Evolutionary conservation across 257 asterid genomes (phyloP).

Genomic region (Buddleja alternifolia): DNA sequence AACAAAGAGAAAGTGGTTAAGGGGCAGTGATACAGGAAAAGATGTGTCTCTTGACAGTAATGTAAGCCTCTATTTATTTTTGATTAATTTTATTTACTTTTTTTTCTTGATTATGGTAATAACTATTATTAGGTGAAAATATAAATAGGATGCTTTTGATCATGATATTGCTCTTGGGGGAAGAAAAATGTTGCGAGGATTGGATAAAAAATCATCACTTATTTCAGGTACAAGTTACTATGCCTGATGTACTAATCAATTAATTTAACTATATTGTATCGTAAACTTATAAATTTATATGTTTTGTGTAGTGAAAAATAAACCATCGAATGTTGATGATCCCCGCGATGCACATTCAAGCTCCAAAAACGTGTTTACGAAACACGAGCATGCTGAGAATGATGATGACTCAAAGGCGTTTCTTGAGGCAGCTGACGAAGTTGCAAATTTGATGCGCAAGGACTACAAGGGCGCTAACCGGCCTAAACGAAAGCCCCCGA

Average conservation of each 20-base stretch:
- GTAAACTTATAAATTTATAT: background rate
- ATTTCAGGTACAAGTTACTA: slow-evolving; percentile 35
- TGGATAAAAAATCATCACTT: slow-evolving; percentile 25
- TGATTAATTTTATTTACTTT: background rate
- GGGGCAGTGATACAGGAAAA: slow-evolving; percentile 19
- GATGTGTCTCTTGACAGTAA: slow-evolving; percentile 29
- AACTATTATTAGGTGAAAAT: background rate
- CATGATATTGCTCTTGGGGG: slow-evolving; percentile 32
- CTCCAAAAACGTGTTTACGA: slow-evolving; percentile 4
- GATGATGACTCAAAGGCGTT: slow-evolving; percentile 33
- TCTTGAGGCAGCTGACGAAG: slow-evolving; percentile 52
- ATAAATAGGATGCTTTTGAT: slow-evolving; percentile 28
- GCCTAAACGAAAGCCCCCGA: slow-evolving; percentile 65
- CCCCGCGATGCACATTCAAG: background rate
- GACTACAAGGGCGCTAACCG: slow-evolving; percentile 45
- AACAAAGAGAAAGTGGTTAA: slow-evolving; percentile 27
- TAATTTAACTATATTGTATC: background rate
- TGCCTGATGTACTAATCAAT: background rate
- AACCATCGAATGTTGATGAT: slow-evolving; percentile 8
- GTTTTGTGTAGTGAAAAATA: slow-evolving; percentile 5
- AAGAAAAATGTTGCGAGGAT: slow-evolving; percentile 43
- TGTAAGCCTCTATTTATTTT: slow-evolving; percentile 33
- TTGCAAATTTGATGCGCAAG: slow-evolving; percentile 50
- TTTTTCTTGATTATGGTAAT: slow-evolving; percentile 23
- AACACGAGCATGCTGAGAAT: slow-evolving; percentile 8